Evolutionary conservation across 2,329 filamentous ascomycete species (phyloP).

Genomic region (Xylaria sp.): DNA sequence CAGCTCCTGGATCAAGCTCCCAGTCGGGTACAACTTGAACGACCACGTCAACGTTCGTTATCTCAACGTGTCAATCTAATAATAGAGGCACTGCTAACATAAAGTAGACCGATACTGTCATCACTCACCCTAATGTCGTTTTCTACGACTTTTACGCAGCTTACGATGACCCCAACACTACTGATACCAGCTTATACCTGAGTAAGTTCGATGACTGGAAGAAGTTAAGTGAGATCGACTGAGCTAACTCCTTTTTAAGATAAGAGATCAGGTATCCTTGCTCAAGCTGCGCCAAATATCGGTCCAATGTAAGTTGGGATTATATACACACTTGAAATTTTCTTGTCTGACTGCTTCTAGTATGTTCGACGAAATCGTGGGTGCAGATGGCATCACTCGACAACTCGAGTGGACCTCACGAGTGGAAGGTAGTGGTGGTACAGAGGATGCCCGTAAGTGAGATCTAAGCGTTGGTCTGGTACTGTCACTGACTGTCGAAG

Average conservation of each 20-base stretch:
- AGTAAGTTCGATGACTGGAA: conserved; percentile 44
- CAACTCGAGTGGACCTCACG: conserved; percentile 75
- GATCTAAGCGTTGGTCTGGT: not conserved
- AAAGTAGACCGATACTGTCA: conserved; percentile 58
- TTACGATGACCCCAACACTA: conserved; percentile 60
- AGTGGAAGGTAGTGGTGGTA: conserved; percentile 66
- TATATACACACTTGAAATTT: not conserved
- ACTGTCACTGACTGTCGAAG: conserved; percentile 45
- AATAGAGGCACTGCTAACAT: conserved; percentile 6
- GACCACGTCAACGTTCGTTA: conserved; percentile 62
- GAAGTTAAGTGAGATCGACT: not conserved
- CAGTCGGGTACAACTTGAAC: conserved; percentile 69
- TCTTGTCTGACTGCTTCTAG: conserved; percentile 37
- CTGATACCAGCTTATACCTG: conserved; percentile 59
- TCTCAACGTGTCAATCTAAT: not conserved
- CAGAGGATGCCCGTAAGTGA: conserved; percentile 50
- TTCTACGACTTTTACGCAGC: conserved; percentile 76
- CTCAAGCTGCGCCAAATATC: conserved; percentile 74
- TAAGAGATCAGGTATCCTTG: conserved; percentile 67
- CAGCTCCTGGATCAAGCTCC: conserved; percentile 66
- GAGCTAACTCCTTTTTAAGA: conserved; percentile 40
- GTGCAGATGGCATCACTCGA: conserved; percentile 68
- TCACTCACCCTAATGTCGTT: conserved; percentile 57
- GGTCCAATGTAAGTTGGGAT: conserved; percentile 61
- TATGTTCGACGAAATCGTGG: conserved; percentile 68